phyloP scores from a whole-genome alignment of 2,329 filamentous ascomycete species.

The Tolypocladium cylindrosporum region DNA sequence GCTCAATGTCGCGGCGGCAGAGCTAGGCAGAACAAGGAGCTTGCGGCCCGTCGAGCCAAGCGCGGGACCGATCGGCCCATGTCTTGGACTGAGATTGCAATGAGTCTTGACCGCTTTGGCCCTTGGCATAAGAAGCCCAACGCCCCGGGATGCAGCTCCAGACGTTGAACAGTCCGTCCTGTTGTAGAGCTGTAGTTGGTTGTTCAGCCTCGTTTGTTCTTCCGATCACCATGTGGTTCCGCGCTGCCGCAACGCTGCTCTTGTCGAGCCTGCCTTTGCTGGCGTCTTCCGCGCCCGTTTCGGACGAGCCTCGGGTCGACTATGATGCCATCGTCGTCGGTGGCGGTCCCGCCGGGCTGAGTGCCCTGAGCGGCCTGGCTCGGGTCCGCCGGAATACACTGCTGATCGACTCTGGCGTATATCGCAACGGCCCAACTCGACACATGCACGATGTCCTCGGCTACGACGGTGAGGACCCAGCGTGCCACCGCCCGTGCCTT shows the following conservation, averaged over 20 bases:
- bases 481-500: neutral
- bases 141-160: neutral
- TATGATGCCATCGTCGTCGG: conserved; percentile 50
- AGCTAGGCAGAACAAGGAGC: neutral
- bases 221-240: conserved; percentile 7
- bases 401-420: conserved; percentile 47
- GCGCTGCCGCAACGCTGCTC: conserved; percentile 1
- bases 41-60: neutral
- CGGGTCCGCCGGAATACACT: conserved; percentile 45
- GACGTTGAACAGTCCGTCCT: neutral
- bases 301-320: conserved; percentile 5
- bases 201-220: neutral
- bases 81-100: neutral
- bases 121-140: neutral
- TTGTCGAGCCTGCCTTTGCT: conserved; percentile 8
- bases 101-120: neutral
- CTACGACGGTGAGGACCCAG: conserved; percentile 37
- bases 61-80: neutral
- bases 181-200: neutral
- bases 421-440: conserved; percentile 45
- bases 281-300: conserved; percentile 6
- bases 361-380: conserved; percentile 44
- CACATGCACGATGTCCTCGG: conserved; percentile 54
- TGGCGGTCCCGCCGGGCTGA: conserved; percentile 46
- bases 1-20: neutral